Evolutionary conservation across 768 basidiomycete species (phyloP), one percentile per base, ranked within the genome.

Genomic region (Leccinellum luteum): DNA sequence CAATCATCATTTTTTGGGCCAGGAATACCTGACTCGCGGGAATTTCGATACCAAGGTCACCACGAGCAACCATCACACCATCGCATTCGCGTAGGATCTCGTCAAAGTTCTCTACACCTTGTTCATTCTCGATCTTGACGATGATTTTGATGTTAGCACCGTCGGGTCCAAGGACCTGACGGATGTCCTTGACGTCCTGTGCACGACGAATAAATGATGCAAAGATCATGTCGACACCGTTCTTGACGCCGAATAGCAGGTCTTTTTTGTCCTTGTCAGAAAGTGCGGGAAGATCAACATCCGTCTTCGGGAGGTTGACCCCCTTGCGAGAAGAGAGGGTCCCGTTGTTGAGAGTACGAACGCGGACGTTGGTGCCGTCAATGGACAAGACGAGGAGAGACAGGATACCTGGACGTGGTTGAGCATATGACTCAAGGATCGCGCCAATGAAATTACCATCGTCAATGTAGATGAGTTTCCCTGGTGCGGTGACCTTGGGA

Each of bases 1-100:
- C 86, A 66, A 98, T 99, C 95, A 99, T 99, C 96, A 98, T 98
- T 81, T 99, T 99, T 75, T 99, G 97, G 8, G 97, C 97, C 67
- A 98, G 80, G 83, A 99, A 99, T 47, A 99, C 97, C 71, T 98
- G 97, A 68, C 89, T 91, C 45, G 97, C 94, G n/a, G 97, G 97
- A 66, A 99, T 99, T 77, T 99, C 97, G 68, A 99, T 99, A 74
- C 97, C 97, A 51, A 99, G 82, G 73, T 99, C 97, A 74, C 97
- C 97, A 77, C 97, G 93, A 63, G 97, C 97, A 63, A 99, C 97
- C 97, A 99, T 99, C 65, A 99, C 97, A 79, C 97, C 97, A 72
- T 99, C 97, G 30, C 90, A 84, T 73, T 90, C 97, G 67, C 82
- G 86, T 67, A 99, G 75, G 68, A 99, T 99, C 76, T 98, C 95